Evolutionary conservation across 164 flowering plant genomes (phyloP).

Genomic region (Umbellularia californica): DNA sequence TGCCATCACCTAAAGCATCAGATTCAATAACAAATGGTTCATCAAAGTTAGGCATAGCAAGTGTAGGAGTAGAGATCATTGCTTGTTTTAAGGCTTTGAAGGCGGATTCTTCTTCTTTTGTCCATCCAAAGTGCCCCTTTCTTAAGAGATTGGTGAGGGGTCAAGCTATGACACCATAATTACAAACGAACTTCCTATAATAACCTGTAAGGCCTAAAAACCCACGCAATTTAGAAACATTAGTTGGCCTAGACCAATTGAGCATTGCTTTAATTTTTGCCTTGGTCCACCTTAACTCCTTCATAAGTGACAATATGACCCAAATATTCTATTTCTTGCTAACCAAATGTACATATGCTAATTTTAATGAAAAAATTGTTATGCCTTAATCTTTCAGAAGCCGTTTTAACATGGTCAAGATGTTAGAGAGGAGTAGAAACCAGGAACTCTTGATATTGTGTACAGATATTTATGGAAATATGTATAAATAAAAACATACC

Average conservation of each 20-base stretch:
- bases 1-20: no score
- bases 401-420: neutral
- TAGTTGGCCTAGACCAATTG: neutral
- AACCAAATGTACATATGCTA: neutral
- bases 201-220: slow-evolving; percentile 7
- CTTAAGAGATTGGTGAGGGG: slow-evolving; percentile 1
- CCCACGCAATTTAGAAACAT: neutral
- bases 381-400: neutral
- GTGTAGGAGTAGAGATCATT: neutral
- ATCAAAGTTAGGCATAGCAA: slow-evolving; percentile 1
- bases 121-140: neutral
- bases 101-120: neutral
- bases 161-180: neutral
- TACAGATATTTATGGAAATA: no score
- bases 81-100: neutral
- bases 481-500: no score
- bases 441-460: no score
- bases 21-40: neutral
- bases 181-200: neutral
- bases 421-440: no score
- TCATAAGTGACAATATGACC: slow-evolving; percentile 1
- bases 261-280: neutral
- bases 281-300: neutral
- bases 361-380: neutral
- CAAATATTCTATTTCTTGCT: neutral